A percentile compares a stretch with the other conserved stretches of the same genome.
Evolutionary conservation across 2,329 filamentous ascomycete genomes (phyloP).

Genomic region (Penicillium digitatum): DNA sequence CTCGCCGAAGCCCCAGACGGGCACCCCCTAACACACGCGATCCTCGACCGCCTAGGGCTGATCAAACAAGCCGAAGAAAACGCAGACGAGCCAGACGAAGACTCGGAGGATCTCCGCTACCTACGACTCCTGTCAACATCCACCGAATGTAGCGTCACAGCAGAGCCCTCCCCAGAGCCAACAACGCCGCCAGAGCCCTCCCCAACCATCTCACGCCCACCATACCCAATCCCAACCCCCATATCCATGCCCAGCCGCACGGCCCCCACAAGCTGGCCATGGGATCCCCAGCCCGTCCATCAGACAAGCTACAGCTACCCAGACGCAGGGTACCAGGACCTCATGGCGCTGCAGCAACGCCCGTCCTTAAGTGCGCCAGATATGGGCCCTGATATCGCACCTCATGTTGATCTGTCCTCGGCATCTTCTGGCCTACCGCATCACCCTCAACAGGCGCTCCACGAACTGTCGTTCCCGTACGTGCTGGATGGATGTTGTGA

Average conservation of each 20-base stretch:
- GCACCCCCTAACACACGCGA: constrained; percentile 42
- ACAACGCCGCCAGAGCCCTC: constrained; percentile 33
- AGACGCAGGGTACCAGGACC: constrained; percentile 20
- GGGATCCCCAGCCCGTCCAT: constrained; percentile 27
- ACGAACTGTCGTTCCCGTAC: constrained; percentile 24
- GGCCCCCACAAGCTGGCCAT: constrained; percentile 21
- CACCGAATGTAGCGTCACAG: constrained; percentile 36
- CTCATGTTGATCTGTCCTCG: constrained; percentile 10
- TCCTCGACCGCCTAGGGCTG: constrained; percentile 41
- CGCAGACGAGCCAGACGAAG: constrained; percentile 34
- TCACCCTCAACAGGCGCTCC: constrained; percentile 5
- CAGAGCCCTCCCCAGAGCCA: constrained; percentile 40
- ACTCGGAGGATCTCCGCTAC: constrained; percentile 37
- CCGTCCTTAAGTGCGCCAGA: constrained; percentile 16
- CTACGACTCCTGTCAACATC: constrained; percentile 35
- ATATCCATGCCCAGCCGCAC: constrained; percentile 5
- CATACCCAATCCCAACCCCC: constrained; percentile 15
- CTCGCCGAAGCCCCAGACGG: constrained; percentile 40
- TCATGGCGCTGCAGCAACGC: constrained; percentile 18
- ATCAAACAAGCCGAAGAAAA: constrained; percentile 44
- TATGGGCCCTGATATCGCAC: constrained; percentile 16
- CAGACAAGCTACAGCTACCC: constrained; percentile 22
- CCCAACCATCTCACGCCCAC: constrained; percentile 19
- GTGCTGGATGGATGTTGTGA: constrained; percentile 20
- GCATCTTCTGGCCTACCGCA: constrained; percentile 6